phyloP scores from a whole-genome alignment of 306 rosid species.

The Pterocarpus macrocarpus region DNA sequence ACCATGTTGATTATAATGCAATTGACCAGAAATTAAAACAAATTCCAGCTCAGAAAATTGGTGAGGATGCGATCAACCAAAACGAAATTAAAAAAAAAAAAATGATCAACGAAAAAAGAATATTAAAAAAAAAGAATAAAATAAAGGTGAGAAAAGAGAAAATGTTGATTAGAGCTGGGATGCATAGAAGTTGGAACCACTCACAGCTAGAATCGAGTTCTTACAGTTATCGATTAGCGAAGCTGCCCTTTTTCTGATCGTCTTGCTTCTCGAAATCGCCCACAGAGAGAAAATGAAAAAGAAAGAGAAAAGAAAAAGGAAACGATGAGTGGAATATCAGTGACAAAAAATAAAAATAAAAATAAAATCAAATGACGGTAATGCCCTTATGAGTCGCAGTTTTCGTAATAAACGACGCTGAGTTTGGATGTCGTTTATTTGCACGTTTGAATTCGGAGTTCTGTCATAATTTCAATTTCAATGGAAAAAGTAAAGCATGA shows the following conservation, averaged over 20 bases:
- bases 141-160: not conserved
- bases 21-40: conserved; percentile 19
- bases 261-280: conserved; percentile 30
- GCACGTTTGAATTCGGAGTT: not conserved
- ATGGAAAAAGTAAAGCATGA: not conserved
- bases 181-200: conserved; percentile 37
- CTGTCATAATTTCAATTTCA: not conserved
- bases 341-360: no score
- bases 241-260: conserved; percentile 31
- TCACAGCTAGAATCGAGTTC: conserved; percentile 51
- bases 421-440: not conserved
- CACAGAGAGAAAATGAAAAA: conserved; percentile 17
- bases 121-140: not conserved
- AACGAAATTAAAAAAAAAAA: not conserved
- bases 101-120: not conserved
- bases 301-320: not conserved
- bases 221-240: conserved; percentile 37
- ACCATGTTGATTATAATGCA: conserved; percentile 10
- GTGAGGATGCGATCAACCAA: conserved; percentile 5
- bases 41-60: conserved; percentile 24
- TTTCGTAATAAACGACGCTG: conserved; percentile 8
- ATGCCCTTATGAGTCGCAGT: conserved; percentile 1
- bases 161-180: conserved; percentile 20
- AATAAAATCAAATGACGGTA: conserved; percentile 19
- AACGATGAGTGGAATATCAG: conserved; percentile 6